These are phyloP conservation scores for Dendrostoma leiphaemia DNA, from an alignment of 2,329 filamentous ascomycete species.

Conservation along the genomic window DNA sequence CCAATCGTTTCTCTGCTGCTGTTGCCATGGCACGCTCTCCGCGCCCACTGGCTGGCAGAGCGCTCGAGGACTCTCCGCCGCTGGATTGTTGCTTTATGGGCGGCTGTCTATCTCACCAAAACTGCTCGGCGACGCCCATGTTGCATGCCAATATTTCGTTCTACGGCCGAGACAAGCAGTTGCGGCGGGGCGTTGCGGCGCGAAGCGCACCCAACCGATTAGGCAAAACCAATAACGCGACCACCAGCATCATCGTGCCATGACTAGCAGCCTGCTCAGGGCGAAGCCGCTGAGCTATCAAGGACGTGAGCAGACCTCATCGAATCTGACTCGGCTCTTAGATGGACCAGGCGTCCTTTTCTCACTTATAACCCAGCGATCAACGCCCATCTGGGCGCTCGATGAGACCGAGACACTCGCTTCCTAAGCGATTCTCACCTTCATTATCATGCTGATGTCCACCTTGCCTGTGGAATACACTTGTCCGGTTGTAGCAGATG, in stretches of 20 bases:
- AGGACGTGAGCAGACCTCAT: background rate
- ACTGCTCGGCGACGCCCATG: slow-evolving; percentile 1
- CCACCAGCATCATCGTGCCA: background rate
- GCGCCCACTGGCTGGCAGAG: background rate
- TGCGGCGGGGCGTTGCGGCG: slow-evolving; percentile 5
- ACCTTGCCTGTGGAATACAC: background rate
- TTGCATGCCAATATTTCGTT: slow-evolving; percentile 1
- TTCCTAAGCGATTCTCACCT: slow-evolving; percentile 18
- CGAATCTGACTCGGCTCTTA: slow-evolving; percentile 16
- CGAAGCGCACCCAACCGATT: background rate
- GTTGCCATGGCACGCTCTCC: background rate
- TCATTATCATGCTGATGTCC: background rate
- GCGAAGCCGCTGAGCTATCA: background rate
- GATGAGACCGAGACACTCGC: slow-evolving; percentile 21
- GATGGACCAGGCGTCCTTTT: slow-evolving; percentile 1
- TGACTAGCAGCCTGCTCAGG: background rate
- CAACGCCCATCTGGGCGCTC: slow-evolving; percentile 16
- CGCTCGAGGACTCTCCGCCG: background rate
- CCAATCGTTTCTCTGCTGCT: background rate
- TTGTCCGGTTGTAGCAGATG: background rate
- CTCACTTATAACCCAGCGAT: slow-evolving; percentile 14
- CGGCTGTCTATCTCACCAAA: slow-evolving; percentile 4
- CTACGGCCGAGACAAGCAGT: slow-evolving; percentile 15
- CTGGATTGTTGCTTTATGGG: background rate
- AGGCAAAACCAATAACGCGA: background rate